These are phyloP conservation scores for Salix udensis DNA, from an alignment of 345 rosid species.

Conservation along the genomic window DNA sequence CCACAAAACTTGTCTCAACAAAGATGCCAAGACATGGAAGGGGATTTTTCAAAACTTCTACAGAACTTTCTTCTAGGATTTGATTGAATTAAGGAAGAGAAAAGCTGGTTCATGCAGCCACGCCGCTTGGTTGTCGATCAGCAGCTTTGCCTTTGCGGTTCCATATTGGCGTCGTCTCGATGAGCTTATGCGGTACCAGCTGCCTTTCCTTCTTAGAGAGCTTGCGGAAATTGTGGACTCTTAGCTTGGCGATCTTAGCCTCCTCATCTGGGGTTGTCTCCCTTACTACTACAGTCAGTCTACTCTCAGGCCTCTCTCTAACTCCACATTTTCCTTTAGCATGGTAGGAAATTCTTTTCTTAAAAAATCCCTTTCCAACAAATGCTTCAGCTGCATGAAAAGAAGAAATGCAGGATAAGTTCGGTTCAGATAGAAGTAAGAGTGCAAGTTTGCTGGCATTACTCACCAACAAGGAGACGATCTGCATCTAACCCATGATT, in stretches of 20 bases:
- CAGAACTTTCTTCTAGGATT: background rate
- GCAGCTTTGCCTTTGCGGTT: slow-evolving; percentile 52
- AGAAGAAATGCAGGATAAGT: background rate
- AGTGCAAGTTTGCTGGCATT: slow-evolving; percentile 6
- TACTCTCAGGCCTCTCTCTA: slow-evolving; percentile 59
- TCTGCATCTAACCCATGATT: slow-evolving; percentile 87
- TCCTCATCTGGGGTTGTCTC: slow-evolving; percentile 85
- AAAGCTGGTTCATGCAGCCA: background rate
- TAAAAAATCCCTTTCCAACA: slow-evolving; percentile 72
- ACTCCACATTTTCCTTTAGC: slow-evolving; percentile 61
- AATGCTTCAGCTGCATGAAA: slow-evolving; percentile 74
- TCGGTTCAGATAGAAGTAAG: background rate
- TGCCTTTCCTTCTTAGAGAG: slow-evolving; percentile 60
- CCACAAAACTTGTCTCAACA: background rate
- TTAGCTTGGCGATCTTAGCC: slow-evolving; percentile 75
- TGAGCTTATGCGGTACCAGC: slow-evolving; percentile 75
- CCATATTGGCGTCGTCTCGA: slow-evolving; percentile 84
- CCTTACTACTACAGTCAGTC: slow-evolving; percentile 75
- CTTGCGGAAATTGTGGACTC: slow-evolving; percentile 72
- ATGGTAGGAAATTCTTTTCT: slow-evolving; percentile 66
- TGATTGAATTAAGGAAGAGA: too few relatives aligned
- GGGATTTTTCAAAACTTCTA: background rate
- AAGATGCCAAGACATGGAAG: background rate
- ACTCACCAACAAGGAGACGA: slow-evolving; percentile 78
- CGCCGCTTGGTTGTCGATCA: background rate